Evolutionary conservation across 176 grass and related monocot species (phyloP).

Genomic region (Phyllostachys edulis): DNA sequence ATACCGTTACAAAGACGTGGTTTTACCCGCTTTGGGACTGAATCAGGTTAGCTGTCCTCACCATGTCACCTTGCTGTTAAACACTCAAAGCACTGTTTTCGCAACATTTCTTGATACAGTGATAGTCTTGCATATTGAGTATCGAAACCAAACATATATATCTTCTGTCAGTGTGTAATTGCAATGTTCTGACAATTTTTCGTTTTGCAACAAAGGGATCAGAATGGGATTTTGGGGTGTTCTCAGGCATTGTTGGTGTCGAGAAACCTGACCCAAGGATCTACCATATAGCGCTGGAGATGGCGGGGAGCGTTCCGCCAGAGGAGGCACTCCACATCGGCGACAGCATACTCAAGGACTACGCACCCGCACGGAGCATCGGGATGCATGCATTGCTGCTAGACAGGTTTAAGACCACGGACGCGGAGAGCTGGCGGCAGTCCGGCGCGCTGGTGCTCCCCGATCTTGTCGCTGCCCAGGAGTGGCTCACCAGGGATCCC

Average conservation of each 20-base stretch:
- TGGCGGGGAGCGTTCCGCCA: conserved; percentile 55
- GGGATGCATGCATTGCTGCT: conserved; percentile 81
- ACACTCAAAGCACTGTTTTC: not conserved
- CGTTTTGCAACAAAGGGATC: not conserved
- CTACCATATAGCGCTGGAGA: conserved; percentile 66
- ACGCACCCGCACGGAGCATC: conserved; percentile 51
- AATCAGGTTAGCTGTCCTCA: conserved; percentile 29
- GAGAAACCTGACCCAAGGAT: conserved; percentile 83
- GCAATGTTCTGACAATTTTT: not conserved
- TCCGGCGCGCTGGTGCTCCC: conserved; percentile 67
- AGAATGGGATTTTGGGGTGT: conserved; percentile 57
- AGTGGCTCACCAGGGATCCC: conserved; percentile 51
- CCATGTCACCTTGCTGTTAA: not conserved
- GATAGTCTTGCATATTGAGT: too few species aligned
- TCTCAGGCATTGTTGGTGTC: conserved; percentile 55
- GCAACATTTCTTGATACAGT: not conserved
- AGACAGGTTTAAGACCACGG: conserved; percentile 70
- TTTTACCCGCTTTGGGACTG: conserved; percentile 69
- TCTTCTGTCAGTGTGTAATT: not conserved
- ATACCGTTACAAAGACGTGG: conserved; percentile 67
- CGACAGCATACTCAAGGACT: conserved; percentile 84
- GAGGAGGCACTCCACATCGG: conserved; percentile 70
- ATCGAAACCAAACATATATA: too few species aligned
- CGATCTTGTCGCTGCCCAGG: conserved; percentile 54
- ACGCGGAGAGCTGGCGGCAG: conserved; percentile 59